Evolutionary conservation across 768 basidiomycete species (phyloP).

Genomic region (Leccinellum luteum): DNA sequence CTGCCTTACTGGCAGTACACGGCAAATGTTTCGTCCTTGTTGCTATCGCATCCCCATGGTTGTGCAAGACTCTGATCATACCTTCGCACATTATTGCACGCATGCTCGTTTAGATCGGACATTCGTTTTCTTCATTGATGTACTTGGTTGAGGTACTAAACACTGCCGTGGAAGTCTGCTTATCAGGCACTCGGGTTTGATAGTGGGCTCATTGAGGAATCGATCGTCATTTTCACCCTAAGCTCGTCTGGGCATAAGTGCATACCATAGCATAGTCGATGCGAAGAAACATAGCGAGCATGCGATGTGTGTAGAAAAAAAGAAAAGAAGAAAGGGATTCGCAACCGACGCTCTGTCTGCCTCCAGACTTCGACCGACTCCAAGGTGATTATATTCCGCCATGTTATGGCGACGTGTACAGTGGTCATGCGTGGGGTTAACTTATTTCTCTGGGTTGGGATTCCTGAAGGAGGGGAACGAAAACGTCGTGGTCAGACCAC

Average conservation of each 20-base stretch:
- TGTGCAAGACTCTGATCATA: too few species aligned
- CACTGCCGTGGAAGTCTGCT: too few species aligned
- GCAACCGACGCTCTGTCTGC: constrained; percentile 8
- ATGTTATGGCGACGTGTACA: constrained; percentile 10
- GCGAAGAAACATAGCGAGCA: constrained; percentile 1
- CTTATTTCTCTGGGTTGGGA: constrained; percentile 31
- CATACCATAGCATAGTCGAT: constrained; percentile 24
- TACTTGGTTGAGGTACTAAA: too few species aligned
- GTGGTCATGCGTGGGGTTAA: constrained; percentile 1
- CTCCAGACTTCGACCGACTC: constrained; percentile 7
- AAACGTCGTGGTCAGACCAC: constrained; percentile 34
- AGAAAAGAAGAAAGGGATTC: background rate
- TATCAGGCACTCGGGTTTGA: too few species aligned
- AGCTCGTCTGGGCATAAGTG: too few species aligned
- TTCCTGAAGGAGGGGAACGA: constrained; percentile 16
- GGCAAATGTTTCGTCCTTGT: background rate
- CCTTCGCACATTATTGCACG: too few species aligned
- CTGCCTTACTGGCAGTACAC: background rate
- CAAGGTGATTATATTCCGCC: constrained; percentile 11
- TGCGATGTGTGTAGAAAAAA: constrained; percentile 11
- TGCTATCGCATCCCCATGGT: too few species aligned
- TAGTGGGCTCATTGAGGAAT: too few species aligned
- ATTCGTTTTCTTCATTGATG: too few species aligned
- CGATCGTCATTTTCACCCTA: too few species aligned
- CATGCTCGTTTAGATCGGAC: too few species aligned